Percentiles rank a stretch among this genome's conserved stretches.
These are phyloP conservation scores for Fragaria vesca DNA, from an alignment of 306 rosid genomes.

Conservation along the genomic window DNA sequence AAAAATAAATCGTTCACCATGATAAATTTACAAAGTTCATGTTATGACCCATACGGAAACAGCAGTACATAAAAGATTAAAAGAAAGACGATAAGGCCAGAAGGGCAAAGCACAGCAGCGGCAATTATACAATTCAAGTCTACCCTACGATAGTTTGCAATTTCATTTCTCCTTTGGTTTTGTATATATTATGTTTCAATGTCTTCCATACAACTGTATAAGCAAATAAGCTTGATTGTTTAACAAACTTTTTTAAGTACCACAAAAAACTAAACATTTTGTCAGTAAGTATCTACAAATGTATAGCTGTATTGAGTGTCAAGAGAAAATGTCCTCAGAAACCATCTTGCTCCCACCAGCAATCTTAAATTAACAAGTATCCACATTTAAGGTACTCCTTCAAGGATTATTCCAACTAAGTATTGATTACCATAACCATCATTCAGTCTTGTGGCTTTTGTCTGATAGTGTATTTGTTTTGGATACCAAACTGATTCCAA, in stretches of 20 bases:
- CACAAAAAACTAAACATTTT: not conserved
- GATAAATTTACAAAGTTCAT: not conserved
- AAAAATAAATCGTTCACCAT: not conserved
- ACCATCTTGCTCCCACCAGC: not conserved
- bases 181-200: not conserved
- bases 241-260: not conserved
- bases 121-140: not conserved
- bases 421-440: not conserved
- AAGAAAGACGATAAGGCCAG: not conserved
- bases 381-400: not conserved
- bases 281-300: not conserved
- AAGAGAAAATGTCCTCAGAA: not conserved
- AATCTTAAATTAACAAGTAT: not conserved
- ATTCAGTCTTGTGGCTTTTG: not conserved
- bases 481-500: not conserved
- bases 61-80: not conserved
- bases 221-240: not conserved
- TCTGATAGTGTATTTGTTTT: not conserved
- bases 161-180: not conserved
- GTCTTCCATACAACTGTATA: not conserved
- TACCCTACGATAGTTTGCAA: not conserved
- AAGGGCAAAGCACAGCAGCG: not conserved
- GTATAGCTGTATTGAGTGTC: not conserved
- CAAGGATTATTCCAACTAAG: not conserved
- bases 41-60: not conserved